Evolutionary conservation across 805 yeast genomes (phyloP).

Genomic region (Kregervanrija pseudodelftensis): DNA sequence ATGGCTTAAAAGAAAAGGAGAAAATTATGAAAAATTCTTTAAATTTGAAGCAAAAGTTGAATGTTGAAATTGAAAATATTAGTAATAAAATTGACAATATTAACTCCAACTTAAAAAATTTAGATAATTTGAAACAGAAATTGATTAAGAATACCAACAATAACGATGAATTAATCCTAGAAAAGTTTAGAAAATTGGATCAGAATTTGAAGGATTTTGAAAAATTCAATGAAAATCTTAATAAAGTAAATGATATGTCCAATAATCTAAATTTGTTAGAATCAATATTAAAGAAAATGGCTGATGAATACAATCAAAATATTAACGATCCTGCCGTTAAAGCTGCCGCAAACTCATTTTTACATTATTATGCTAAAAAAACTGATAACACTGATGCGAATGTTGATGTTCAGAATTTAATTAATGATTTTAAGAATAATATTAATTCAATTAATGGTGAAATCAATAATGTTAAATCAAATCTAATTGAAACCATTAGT

Average conservation of each 20-base stretch:
- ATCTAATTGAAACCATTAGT: background rate
- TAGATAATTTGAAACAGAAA: background rate
- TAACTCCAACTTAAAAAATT: conserved; percentile 20
- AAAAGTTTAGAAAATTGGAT: background rate
- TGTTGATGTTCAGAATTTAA: background rate
- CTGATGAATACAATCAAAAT: conserved; percentile 65
- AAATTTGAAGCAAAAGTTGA: conserved; percentile 12
- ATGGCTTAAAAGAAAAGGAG: conserved; percentile 31
- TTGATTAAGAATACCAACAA: background rate
- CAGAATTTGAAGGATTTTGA: conserved; percentile 6
- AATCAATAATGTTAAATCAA: background rate
- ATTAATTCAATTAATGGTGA: background rate
- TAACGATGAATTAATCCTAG: background rate
- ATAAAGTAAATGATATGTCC: background rate
- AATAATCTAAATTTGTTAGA: conserved; percentile 29
- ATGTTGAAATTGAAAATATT: conserved; percentile 10
- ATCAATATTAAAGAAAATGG: conserved; percentile 40
- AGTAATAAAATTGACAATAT: conserved; percentile 13
- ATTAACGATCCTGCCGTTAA: conserved; percentile 86
- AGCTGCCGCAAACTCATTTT: conserved; percentile 51
- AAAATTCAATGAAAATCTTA: conserved; percentile 10
- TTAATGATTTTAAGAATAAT: background rate
- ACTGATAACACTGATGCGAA: conserved; percentile 7
- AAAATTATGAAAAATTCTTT: conserved; percentile 25
- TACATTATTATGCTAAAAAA: conserved; percentile 39